Base-by-base conservation (phyloP, 75 land plant genomes). In the Selaginella tamariscina region DNA sequence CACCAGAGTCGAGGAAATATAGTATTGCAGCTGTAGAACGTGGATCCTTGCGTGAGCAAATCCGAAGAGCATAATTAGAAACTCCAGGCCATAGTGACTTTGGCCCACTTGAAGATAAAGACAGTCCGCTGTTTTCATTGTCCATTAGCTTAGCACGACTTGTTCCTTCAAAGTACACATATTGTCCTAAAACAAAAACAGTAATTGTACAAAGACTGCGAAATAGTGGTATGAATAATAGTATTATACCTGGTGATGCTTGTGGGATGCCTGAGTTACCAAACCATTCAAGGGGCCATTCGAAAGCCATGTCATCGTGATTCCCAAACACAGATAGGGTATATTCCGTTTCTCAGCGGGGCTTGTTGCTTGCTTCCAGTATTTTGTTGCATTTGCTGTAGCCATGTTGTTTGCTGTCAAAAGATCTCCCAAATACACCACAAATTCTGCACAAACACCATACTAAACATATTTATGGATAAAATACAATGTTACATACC, bases 1-100 rank as follows among this genome's bases (percentile, higher is more conserved):
- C 98, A 28, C 98, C 98, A 64, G 98, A 94, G 74, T 94, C 98
- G 24, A 94, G 57, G 68, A 94, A 90, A 72, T 94, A 94, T 15
- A 94, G 59, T 64, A 81, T 60, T 0, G 74, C 77, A 24, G 83
- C 77, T 9, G 82, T 73, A 15, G 68, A 28, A 2, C 68, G 20
- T 55, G 72, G 32, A 29, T 76, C 60, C 0, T 70, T 72, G 31
- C 75, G 65, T 29, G 96, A 81, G 18, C 56, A 32, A 24, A 94
- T 72, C 67, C 77, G 83, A 55, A 94, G 65, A 0, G 79, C 75
- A 73, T 82, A 94, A 75, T 94, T 94, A 24, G 98, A 89, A 13
- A 94, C 76, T 54, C 88, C 76, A 18, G 98, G 98, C 96, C 88
- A 86, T n/a, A 94, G 80, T 33, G 70, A 33, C 44, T 32, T 70